Conservation (phyloP, 2,329 filamentous ascomycete genomes). For the Diplodia intermedia region DNA sequence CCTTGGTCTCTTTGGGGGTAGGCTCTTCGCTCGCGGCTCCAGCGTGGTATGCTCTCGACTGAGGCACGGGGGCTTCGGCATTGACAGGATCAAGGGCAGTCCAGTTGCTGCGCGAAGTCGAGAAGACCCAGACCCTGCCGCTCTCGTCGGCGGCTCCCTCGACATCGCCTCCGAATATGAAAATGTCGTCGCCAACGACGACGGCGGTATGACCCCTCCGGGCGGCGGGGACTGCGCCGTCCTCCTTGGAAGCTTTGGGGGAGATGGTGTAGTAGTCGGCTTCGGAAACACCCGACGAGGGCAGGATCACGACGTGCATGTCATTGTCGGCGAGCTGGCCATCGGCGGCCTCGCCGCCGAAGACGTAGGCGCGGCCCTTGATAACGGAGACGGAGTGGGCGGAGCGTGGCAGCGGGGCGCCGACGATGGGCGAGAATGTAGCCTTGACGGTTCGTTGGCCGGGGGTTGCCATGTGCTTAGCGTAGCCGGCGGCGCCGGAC, state of each 20-base stretch:
- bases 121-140: conserved; percentile 55
- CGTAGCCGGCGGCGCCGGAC: conserved; percentile 50
- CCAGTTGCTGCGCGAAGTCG: conserved; percentile 52
- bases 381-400: conserved; percentile 62
- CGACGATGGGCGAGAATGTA: conserved; percentile 56
- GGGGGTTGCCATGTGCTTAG: conserved; percentile 16
- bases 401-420: conserved; percentile 55
- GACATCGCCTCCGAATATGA: conserved; percentile 53
- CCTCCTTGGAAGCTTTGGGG: conserved; percentile 46
- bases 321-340: conserved; percentile 57
- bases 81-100: conserved; percentile 46
- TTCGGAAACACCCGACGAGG: conserved; percentile 52
- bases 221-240: conserved; percentile 47
- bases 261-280: conserved; percentile 51
- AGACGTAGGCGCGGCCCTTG: conserved; percentile 62
- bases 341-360: conserved; percentile 56
- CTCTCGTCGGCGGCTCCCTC: conserved; percentile 42
- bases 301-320: conserved; percentile 61
- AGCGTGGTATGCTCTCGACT: conserved; percentile 47
- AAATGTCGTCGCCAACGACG: conserved; percentile 54
- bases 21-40: conserved; percentile 51
- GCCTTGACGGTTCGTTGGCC: conserved; percentile 57
- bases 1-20: conserved; percentile 41
- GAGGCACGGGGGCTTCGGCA: conserved; percentile 35
- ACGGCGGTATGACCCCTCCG: conserved; percentile 53